phyloP scores from a whole-genome alignment of 768 basidiomycete species.

The Russula abietina region DNA sequence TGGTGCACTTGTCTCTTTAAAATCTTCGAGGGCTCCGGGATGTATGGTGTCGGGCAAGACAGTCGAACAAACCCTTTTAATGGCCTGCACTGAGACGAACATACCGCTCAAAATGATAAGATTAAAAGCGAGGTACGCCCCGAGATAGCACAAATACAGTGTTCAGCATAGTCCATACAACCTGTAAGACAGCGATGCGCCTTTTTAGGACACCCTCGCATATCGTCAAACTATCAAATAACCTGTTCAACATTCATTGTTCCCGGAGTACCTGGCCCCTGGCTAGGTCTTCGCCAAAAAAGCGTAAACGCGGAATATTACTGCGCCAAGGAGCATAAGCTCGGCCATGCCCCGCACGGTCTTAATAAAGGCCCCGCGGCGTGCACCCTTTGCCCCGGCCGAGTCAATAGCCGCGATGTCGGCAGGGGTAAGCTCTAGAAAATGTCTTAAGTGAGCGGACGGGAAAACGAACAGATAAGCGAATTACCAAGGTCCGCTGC shows the following conservation, averaged over 20 bases:
- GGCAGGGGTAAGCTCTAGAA: slow-evolving; percentile 42
- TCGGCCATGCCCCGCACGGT: slow-evolving; percentile 5
- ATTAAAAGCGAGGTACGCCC: not conserved
- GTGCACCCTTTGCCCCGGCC: slow-evolving; percentile 44
- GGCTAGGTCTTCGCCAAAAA: not conserved
- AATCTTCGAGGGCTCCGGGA: not conserved
- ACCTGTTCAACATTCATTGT: not conserved
- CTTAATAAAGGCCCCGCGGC: slow-evolving; percentile 7
- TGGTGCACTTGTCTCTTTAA: not conserved
- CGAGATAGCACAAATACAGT: not conserved
- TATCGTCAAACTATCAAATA: too few species aligned
- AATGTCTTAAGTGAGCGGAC: not conserved
- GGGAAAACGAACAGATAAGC: not conserved
- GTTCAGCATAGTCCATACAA: not conserved
- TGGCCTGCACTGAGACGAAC: not conserved
- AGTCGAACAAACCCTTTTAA: not conserved
- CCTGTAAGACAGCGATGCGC: not conserved
- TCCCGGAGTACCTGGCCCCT: not conserved
- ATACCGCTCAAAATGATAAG: not conserved
- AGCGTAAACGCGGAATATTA: slow-evolving; percentile 12
- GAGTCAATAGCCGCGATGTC: slow-evolving; percentile 53
- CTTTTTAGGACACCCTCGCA: too few species aligned
- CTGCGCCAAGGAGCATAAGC: slow-evolving; percentile 15
- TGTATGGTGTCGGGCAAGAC: not conserved
- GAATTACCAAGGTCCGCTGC: slow-evolving; percentile 58